phyloP scores from a whole-genome alignment of 768 basidiomycete genomes.

The Termitomyces sp. region DNA sequence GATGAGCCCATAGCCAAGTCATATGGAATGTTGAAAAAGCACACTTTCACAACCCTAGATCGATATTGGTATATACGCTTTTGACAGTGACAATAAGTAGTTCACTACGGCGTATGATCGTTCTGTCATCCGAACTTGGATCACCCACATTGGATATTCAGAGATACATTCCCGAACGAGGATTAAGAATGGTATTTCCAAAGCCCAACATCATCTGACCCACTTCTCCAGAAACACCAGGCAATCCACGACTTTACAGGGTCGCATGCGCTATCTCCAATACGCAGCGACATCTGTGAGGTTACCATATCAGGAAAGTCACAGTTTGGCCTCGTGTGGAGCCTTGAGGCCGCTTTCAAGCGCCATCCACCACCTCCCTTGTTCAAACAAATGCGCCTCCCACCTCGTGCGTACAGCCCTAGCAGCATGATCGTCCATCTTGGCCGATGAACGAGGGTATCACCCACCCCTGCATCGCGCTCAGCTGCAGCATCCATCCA shows the following conservation, averaged over 20 bases:
- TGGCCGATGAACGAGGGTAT: conserved; percentile 1
- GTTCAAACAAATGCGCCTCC: conserved; percentile 10
- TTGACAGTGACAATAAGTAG: not conserved
- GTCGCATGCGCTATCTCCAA: not conserved
- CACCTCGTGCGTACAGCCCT: conserved; percentile 12
- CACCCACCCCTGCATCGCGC: conserved; percentile 1
- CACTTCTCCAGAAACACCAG: not conserved
- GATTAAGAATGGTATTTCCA: not conserved
- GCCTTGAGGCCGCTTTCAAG: conserved; percentile 3
- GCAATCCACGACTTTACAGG: conserved; percentile 5
- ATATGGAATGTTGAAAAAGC: not conserved
- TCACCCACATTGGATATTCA: not conserved
- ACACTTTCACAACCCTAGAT: not conserved
- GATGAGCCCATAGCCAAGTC: not conserved
- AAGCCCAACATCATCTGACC: conserved; percentile 1
- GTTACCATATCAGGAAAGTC: conserved; percentile 4
- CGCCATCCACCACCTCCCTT: conserved; percentile 4
- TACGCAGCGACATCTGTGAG: conserved; percentile 1
- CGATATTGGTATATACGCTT: not conserved
- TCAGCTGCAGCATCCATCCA: not conserved
- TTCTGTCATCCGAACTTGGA: not conserved
- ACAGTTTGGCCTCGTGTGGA: conserved; percentile 5
- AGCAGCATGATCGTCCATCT: not conserved
- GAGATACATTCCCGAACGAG: not conserved
- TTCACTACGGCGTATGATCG: not conserved